These are phyloP conservation scores for Naganishia friedmannii DNA, from an alignment of 768 basidiomycete species.

Conservation along the genomic window DNA sequence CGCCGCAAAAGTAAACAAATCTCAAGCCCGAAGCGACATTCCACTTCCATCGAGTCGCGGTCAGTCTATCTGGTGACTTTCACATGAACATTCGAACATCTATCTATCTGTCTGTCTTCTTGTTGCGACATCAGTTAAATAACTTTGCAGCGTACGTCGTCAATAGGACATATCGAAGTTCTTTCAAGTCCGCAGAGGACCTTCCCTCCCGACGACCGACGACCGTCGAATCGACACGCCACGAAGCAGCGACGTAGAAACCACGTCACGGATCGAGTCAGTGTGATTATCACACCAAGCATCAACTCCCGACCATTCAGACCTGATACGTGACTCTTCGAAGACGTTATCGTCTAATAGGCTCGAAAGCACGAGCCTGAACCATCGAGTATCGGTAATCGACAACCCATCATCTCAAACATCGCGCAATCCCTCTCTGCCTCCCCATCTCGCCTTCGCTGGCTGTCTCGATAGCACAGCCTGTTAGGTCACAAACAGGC, in stretches of 20 bases:
- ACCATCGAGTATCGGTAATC: neutral
- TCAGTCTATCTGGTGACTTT: slow-evolving; percentile 5
- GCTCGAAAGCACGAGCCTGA: neutral
- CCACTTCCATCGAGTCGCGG: slow-evolving; percentile 16
- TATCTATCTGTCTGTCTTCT: neutral
- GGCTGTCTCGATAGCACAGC: neutral
- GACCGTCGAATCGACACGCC: no score
- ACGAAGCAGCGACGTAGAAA: neutral
- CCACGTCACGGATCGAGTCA: neutral
- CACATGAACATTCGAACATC: slow-evolving; percentile 1
- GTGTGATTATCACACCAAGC: neutral
- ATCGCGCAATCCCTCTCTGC: neutral
- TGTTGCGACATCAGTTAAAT: neutral
- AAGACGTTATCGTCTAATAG: neutral
- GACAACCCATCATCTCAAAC: neutral
- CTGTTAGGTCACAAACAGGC: slow-evolving; percentile 22
- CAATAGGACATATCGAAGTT: neutral
- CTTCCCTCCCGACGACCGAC: neutral
- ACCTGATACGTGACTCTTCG: neutral
- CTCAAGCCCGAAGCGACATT: slow-evolving; percentile 14
- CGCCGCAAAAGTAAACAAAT: slow-evolving; percentile 19
- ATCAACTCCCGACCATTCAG: neutral
- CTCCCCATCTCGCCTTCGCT: neutral
- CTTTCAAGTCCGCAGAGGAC: neutral
- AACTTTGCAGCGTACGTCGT: neutral